These are phyloP conservation scores for Zelopaecilomyces penicillatus DNA, from an alignment of 2,329 filamentous ascomycete species.

Conservation along the genomic window DNA sequence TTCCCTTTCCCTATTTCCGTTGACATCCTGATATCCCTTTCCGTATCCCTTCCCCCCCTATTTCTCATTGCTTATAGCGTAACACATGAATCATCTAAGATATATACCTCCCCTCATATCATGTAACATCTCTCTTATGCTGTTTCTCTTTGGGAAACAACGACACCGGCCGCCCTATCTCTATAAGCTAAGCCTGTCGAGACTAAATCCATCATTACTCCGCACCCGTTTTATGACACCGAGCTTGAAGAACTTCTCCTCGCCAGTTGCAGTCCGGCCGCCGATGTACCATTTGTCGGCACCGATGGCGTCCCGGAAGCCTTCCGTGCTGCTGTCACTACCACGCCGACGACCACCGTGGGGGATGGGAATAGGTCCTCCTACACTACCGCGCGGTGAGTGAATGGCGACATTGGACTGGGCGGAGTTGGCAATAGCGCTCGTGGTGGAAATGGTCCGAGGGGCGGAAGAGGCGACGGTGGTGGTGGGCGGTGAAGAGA, in stretches of 20 bases:
- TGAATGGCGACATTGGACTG: conserved; percentile 21
- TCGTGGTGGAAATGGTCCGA: conserved; percentile 13
- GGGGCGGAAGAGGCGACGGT: conserved; percentile 18
- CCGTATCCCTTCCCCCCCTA: too few relatives aligned
- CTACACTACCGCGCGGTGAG: conserved; percentile 17
- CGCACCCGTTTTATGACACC: conserved; percentile 65
- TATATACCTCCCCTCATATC: too few relatives aligned
- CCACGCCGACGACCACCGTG: conserved; percentile 46
- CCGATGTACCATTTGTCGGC: conserved; percentile 78
- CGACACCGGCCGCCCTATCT: neutral
- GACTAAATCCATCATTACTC: conserved; percentile 65
- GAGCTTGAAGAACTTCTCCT: conserved; percentile 74
- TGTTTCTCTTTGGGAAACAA: too few relatives aligned
- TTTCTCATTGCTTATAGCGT: too few relatives aligned
- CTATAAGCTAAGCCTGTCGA: conserved; percentile 69
- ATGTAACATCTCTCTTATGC: too few relatives aligned
- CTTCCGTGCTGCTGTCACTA: conserved; percentile 67
- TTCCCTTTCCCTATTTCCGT: too few relatives aligned
- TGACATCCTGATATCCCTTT: too few relatives aligned
- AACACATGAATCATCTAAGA: too few relatives aligned
- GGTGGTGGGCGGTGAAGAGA: conserved; percentile 18
- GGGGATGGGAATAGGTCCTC: conserved; percentile 32
- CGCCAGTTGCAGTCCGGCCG: conserved; percentile 65
- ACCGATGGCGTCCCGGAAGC: conserved; percentile 63
- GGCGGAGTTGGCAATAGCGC: conserved; percentile 16